Evolutionary conservation across 805 yeast genomes (phyloP), one percentile per base, ranked within the genome.

Genomic region (Myxozyma melibiosi): DNA sequence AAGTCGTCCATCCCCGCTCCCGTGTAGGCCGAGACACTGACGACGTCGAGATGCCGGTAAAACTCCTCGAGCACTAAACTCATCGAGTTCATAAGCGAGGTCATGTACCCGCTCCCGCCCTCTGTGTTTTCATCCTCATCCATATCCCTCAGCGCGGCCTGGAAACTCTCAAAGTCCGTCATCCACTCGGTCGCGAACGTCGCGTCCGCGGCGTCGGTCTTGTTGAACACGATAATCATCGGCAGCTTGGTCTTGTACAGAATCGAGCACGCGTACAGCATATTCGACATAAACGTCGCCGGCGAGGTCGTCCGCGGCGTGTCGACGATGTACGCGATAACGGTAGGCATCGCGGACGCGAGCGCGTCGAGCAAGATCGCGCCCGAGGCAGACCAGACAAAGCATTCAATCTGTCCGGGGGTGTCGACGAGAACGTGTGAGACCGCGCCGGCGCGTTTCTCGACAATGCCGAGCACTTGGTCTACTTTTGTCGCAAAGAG

Each of bases 401-500:
- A 94, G 75, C 97, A 91, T 73, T 94, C 99, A 61, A 94, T 94
- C 73, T 94, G 99, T 11, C 99, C 99, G 0, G 99, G 99, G 0
- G 99, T 94, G 73, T 94, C 99, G 49, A 92, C 82, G 35, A 94
- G 85, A 63, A 91, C 88, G 70, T 76, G 76, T 2, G 74, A 68
- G 16, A 62, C 65, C 14, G 53, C 38, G 22, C 76, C 79, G 1
- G 84, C 75, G 65, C 92, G 82, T 68, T 90, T 90, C 67, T 90
- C 96, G 20, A 92, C 87, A 37, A 94, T 76, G 37, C 81, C 80
- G 47, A 94, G 84, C 3, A 94, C 97, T 74, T 94, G 99, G 71
- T 94, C 99, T 56, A 94, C 90, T 73, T 94, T 94, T 13, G 99
- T 94, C 47, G 97, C 78, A 69, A 94, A 94, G 50, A 94, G 76